Evolutionary conservation across 163 green algal species (phyloP).

Genomic region (Coccomyxa subellipsoidea): DNA sequence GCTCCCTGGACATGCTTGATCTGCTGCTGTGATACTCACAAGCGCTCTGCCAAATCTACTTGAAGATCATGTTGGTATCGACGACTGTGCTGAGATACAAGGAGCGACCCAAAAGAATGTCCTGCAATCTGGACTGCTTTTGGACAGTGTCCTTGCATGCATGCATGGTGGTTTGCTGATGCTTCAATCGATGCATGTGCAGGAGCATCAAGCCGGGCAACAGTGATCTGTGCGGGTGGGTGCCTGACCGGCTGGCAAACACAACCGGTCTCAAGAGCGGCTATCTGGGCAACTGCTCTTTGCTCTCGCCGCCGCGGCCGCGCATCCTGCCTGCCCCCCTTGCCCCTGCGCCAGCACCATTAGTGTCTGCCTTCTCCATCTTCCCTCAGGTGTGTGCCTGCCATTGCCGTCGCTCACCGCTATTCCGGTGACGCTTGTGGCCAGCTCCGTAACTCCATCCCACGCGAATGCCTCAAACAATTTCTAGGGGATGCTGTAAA

Average conservation of each 20-base stretch:
- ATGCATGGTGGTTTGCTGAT: too few relatives aligned
- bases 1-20: too few relatives aligned
- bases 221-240: constrained; percentile 4
- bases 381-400: background rate
- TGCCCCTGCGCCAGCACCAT: background rate
- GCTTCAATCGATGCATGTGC: too few relatives aligned
- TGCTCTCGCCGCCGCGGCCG: background rate
- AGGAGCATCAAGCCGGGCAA: constrained; percentile 8
- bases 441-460: background rate
- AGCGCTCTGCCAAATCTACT: too few relatives aligned
- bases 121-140: too few relatives aligned
- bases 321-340: background rate
- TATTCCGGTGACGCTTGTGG: background rate
- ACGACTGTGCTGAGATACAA: too few relatives aligned
- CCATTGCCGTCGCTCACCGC: background rate
- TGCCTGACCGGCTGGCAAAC: background rate
- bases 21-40: background rate
- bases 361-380: background rate
- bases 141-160: too few relatives aligned
- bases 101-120: too few relatives aligned
- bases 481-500: background rate
- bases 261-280: background rate
- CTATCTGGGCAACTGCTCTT: constrained; percentile 6
- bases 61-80: too few relatives aligned
- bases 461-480: background rate